Evolutionary conservation across 2,329 filamentous ascomycete genomes (phyloP).

Genomic region (Penicillium sp.): DNA sequence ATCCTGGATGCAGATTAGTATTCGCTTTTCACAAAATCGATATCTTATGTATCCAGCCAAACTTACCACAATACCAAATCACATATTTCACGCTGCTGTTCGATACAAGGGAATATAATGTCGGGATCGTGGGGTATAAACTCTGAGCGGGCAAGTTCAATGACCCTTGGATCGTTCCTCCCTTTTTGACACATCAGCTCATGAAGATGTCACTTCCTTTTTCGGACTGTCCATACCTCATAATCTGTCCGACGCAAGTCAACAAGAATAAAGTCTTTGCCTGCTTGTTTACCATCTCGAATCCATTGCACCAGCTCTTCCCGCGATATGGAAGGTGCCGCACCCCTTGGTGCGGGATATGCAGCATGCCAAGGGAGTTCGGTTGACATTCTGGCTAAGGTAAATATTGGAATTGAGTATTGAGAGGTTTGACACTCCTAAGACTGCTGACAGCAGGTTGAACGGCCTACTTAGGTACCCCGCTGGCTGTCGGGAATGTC

Average conservation of each 20-base stretch:
- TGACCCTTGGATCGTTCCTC: conserved; percentile 52
- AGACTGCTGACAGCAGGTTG: neutral
- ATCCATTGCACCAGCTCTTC: conserved; percentile 34
- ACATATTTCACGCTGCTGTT: conserved; percentile 27
- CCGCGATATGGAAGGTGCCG: conserved; percentile 24
- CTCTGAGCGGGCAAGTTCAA: conserved; percentile 41
- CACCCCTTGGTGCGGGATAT: conserved; percentile 32
- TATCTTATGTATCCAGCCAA: neutral
- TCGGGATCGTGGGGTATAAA: conserved; percentile 31
- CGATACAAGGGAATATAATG: conserved; percentile 28
- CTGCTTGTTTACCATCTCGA: conserved; percentile 21
- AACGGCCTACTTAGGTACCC: neutral
- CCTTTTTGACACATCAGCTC: conserved; percentile 26
- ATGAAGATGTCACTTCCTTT: neutral
- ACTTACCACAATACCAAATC: conserved; percentile 38
- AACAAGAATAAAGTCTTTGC: conserved; percentile 36
- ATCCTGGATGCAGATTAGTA: conserved; percentile 34
- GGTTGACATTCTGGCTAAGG: neutral
- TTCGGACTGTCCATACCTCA: conserved; percentile 29
- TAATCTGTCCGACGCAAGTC: conserved; percentile 42
- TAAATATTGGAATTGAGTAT: neutral
- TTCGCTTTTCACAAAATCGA: neutral
- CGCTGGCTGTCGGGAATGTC: conserved; percentile 4
- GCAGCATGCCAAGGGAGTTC: conserved; percentile 34
- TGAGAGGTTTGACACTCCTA: neutral